phyloP scores from a whole-genome alignment of 306 rosid species.

The Malus asiatica region DNA sequence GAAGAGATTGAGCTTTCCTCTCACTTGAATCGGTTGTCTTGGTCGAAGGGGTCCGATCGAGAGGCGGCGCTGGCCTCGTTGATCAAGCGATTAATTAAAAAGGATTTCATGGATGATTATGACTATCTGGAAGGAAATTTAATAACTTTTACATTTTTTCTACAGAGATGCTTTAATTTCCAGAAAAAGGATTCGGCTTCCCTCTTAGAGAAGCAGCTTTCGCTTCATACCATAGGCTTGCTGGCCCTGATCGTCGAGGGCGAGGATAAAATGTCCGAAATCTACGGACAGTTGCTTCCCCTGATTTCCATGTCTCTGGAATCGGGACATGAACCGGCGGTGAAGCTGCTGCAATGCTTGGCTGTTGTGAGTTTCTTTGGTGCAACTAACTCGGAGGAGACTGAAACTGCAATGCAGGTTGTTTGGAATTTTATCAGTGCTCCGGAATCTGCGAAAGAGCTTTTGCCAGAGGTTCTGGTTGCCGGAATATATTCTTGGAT shows the following conservation, averaged over 20 bases:
- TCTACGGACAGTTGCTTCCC: not conserved
- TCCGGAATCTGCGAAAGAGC: constrained; percentile 8
- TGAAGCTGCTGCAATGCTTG: constrained; percentile 21
- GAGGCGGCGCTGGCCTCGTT: constrained; percentile 10
- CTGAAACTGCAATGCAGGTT: constrained; percentile 22
- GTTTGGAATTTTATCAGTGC: constrained; percentile 20
- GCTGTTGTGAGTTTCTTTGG: constrained; percentile 29
- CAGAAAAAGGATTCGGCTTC: constrained; percentile 19
- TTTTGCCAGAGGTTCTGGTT: constrained; percentile 1
- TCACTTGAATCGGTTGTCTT: not conserved
- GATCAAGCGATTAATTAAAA: not conserved
- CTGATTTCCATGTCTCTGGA: not conserved
- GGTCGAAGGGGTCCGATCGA: not conserved
- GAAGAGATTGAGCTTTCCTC: not conserved
- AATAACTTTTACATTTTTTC: constrained; percentile 1
- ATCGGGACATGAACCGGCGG: not conserved
- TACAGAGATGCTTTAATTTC: not conserved
- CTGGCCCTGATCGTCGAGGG: constrained; percentile 11
- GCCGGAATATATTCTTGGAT: constrained; percentile 31
- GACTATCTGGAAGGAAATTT: constrained; percentile 3
- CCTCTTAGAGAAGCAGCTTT: constrained; percentile 10
- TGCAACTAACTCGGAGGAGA: constrained; percentile 12
- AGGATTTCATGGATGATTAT: not conserved
- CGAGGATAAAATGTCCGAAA: not conserved
- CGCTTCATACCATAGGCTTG: constrained; percentile 17